phyloP scores from a whole-genome alignment of 208 protist species.

The Acanthamoeba royreba region DNA sequence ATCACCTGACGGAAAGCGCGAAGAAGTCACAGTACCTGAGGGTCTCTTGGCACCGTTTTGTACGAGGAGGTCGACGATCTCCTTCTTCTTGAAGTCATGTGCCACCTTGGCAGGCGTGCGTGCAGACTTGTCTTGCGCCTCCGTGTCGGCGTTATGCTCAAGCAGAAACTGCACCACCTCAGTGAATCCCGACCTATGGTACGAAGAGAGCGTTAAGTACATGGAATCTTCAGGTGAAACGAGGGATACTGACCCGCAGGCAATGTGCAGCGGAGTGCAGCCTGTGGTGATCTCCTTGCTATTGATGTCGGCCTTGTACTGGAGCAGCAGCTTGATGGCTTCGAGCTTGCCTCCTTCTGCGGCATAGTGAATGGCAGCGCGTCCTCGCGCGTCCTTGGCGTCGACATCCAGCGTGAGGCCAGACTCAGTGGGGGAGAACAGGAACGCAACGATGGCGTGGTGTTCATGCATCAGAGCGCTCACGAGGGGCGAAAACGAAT shows the following conservation, averaged over 20 bases:
- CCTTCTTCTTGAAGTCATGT: neutral
- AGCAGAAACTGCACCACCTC: neutral
- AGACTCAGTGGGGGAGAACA: neutral
- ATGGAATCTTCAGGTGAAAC: neutral
- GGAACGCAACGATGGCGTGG: neutral
- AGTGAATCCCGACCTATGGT: neutral
- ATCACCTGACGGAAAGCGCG: too few species aligned
- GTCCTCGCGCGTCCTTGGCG: neutral
- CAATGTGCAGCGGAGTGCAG: neutral
- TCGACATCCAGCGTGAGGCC: neutral
- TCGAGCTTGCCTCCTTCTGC: neutral
- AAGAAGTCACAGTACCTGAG: neutral
- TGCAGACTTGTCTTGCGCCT: slow-evolving; percentile 1
- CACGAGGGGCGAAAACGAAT: neutral
- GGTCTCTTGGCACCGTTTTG: neutral
- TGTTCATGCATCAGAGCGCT: neutral
- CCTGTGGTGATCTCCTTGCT: neutral
- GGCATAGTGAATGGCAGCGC: neutral
- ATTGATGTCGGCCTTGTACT: neutral
- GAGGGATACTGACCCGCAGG: neutral
- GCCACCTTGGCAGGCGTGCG: neutral
- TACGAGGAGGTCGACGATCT: neutral
- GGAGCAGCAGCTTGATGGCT: neutral
- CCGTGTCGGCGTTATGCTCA: neutral
- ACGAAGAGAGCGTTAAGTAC: neutral